Evolutionary conservation across 257 asterid species (phyloP), one percentile per base, ranked within the genome.

Genomic region (Galeopsis tetrahit): DNA sequence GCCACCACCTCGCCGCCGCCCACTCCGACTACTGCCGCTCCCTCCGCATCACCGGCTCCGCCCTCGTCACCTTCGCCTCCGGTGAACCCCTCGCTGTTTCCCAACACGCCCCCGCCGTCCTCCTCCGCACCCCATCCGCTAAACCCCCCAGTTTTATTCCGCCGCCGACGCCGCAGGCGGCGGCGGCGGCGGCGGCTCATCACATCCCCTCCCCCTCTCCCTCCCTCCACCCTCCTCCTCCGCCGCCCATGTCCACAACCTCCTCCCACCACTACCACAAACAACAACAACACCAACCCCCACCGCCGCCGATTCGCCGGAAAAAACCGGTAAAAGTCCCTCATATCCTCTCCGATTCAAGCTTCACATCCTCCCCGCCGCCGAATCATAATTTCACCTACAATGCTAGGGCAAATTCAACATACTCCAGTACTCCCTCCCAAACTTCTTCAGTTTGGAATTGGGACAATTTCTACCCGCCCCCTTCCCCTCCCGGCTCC

Each of bases 21-120:
- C 99, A 95, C 82, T 81, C 92, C 69, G 99, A 95, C 72, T 94
- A 94, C 91, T 86, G 97, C 87, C 96, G 95, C 69, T 88, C 96
- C 60, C 91, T 95, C 38, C 90, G 91, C 3, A 15, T 81, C 66
- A 92, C 98, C 10, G 99, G 99, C 62, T 74, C 97, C 38, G 96
- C 99, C 34, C 93, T 95, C 32, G 80, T 89, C 51, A 78, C 85
- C 2, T 95, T 95, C 75, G 95, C 98, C 80, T 84, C 94, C 78
- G 98, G 97, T 10, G 97, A 92, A 55, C 92, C 94, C 7, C 90
- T 95, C 71, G 64, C 96, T 57, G 94, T 95, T 39, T 90, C 95
- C 74, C 88, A 86, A 60, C 87, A 87, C 76, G 80, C 98, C 38
- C 98, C 98, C 48, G 86, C 98, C 38, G 98, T 95, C 9, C 84